Base-by-base conservation (phyloP, 1,284 basidiomycete species). In the Fomitiporia mediterranea region DNA sequence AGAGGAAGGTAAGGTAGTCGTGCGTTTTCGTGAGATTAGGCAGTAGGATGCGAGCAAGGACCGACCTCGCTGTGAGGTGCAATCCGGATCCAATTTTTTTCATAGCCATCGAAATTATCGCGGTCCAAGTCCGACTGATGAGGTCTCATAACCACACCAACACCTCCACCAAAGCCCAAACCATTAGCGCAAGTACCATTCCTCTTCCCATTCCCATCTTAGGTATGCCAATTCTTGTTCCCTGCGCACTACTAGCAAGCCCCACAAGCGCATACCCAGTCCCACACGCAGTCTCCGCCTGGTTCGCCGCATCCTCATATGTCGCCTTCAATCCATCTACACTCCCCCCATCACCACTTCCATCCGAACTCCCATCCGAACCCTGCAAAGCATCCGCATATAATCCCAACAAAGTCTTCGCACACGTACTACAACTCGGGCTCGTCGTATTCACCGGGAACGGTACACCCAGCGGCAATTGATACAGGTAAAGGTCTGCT, bases 401-500 rank as follows among this genome's bases (percentile, higher is more conserved):
- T 28, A 72, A 61, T 11, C 65, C 67, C 74, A 89, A 75, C 6
- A 87, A 58, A 59, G 66, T 72, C 65, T 78, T 74, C 17, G 78
- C 79, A 68, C 87, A 89, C 2, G 72, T 56, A 2, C 78, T 81
- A 65, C 86, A 90, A 19, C 76, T 74, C 21, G 76, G 76, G 17
- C 62, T 66, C 13, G 78, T 73, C 19, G 67, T 67, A 54, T 72
- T 70, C 9, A 46, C 44, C 7, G 82, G 81, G 1, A 87, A 69
- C 8, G 62, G 56, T 15, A 72, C 69, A 8, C 83, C 84, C 7
- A 83, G 74, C 1, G 83, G 81, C 4, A 90, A 72, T 39, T 73
- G 67, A 71, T 87, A 91, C 65, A 82, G 79, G 70, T 82, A 89
- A 13, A 82, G 66, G 65, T 86, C 85, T 7, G 80, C 74, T 0